Evolutionary conservation across 192 early-diverging fungal genomes (phyloP).

Genomic region (Podila epigama): DNA sequence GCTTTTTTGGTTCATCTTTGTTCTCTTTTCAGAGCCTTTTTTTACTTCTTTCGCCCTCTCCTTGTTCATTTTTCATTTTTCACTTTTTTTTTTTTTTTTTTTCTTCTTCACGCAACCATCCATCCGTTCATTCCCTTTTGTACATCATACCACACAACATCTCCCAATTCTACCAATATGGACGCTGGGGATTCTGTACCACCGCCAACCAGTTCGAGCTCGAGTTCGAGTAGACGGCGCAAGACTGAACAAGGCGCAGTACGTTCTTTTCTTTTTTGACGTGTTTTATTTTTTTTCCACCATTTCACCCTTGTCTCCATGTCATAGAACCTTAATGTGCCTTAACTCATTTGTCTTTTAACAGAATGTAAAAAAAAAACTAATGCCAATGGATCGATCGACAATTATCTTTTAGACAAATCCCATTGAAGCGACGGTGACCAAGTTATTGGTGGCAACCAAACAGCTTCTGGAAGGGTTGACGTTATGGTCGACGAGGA

Average conservation of each 20-base stretch:
- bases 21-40: neutral
- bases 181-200: neutral
- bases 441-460: constrained; percentile 54
- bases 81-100: neutral
- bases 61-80: neutral
- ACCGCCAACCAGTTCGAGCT: neutral
- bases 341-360: too few relatives aligned
- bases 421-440: constrained; percentile 57
- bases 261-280: neutral
- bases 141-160: too few relatives aligned
- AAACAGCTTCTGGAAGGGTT: constrained; percentile 57
- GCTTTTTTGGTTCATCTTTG: neutral
- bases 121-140: neutral
- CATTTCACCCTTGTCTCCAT: too few relatives aligned
- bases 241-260: constrained; percentile 19
- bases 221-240: constrained; percentile 1
- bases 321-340: too few relatives aligned
- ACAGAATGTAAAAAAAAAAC: too few relatives aligned
- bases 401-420: constrained; percentile 54
- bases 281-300: too few relatives aligned
- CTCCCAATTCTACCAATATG: neutral
- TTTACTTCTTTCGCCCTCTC: neutral
- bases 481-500: constrained; percentile 53
- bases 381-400: too few relatives aligned
- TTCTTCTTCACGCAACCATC: neutral